These are phyloP conservation scores for Solanum etuberosum DNA, from an alignment of 257 asterid genomes.

Conservation along the genomic window DNA sequence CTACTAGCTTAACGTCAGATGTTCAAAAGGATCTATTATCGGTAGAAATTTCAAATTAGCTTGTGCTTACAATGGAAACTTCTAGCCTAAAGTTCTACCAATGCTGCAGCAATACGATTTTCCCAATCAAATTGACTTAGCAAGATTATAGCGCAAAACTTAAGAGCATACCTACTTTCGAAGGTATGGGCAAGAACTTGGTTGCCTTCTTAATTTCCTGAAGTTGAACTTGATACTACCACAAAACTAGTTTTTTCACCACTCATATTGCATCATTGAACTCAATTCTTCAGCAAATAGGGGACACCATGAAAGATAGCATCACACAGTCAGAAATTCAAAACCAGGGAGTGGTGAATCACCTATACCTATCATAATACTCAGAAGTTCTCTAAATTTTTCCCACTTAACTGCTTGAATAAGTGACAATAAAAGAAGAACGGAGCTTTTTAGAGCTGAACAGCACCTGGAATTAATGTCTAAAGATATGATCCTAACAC, in stretches of 20 bases:
- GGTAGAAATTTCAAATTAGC: not conserved
- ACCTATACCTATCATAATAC: not conserved
- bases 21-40: not conserved
- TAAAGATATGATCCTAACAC: not conserved
- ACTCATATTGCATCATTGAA: not conserved
- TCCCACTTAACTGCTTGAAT: not conserved
- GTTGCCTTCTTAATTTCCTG: not conserved
- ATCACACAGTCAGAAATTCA: not conserved
- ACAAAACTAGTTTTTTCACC: not conserved
- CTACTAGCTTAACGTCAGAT: not conserved
- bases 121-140: not conserved
- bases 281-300: not conserved
- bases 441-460: not conserved
- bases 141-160: not conserved
- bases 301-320: not conserved
- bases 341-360: not conserved
- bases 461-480: not conserved
- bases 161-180: not conserved
- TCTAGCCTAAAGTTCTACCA: not conserved
- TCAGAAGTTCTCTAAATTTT: not conserved
- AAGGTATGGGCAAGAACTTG: not conserved
- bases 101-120: not conserved
- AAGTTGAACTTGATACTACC: not conserved
- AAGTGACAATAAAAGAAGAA: not conserved
- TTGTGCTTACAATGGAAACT: not conserved